Evolutionary conservation across 345 rosid genomes (phyloP).

Genomic region (Eucalyptus regnans): DNA sequence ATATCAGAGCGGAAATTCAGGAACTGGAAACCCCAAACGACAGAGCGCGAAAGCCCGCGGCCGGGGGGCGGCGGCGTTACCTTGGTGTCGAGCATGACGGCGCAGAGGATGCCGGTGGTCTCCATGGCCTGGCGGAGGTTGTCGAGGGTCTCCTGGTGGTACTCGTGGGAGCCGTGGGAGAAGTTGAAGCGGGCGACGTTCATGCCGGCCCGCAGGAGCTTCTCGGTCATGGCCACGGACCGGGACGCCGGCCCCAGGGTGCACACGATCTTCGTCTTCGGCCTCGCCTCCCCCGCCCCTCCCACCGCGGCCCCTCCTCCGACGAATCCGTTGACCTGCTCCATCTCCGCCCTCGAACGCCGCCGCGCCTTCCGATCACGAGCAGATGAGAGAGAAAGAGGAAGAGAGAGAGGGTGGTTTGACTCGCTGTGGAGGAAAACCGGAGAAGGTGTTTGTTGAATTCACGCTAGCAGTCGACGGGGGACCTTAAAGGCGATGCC

Average conservation of each 20-base stretch:
- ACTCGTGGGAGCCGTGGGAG: constrained; percentile 94
- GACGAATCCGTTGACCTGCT: neutral
- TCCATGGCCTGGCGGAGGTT: constrained; percentile 78
- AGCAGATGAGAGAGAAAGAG: neutral
- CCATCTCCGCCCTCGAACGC: neutral
- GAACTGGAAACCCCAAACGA: neutral
- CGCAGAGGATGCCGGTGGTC: constrained; percentile 87
- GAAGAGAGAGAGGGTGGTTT: neutral
- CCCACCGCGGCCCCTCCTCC: neutral
- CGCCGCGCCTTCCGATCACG: neutral
- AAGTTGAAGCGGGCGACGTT: constrained; percentile 98
- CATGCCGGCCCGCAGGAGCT: constrained; percentile 88
- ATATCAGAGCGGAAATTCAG: neutral
- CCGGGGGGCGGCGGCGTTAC: neutral
- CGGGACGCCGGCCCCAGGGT: constrained; percentile 93
- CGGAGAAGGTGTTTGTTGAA: neutral
- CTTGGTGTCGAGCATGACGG: constrained; percentile 99
- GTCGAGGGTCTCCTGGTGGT: constrained; percentile 92
- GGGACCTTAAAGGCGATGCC: too few relatives aligned
- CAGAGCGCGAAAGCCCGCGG: neutral
- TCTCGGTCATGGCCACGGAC: constrained; percentile 78
- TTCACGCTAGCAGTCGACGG: neutral
- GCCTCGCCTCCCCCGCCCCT: constrained; percentile 19
- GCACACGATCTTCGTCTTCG: constrained; percentile 97
- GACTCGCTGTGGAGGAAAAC: neutral